Evolutionary conservation across 2,329 filamentous ascomycete species (phyloP).

Genomic region (Fonsecaea monophora): DNA sequence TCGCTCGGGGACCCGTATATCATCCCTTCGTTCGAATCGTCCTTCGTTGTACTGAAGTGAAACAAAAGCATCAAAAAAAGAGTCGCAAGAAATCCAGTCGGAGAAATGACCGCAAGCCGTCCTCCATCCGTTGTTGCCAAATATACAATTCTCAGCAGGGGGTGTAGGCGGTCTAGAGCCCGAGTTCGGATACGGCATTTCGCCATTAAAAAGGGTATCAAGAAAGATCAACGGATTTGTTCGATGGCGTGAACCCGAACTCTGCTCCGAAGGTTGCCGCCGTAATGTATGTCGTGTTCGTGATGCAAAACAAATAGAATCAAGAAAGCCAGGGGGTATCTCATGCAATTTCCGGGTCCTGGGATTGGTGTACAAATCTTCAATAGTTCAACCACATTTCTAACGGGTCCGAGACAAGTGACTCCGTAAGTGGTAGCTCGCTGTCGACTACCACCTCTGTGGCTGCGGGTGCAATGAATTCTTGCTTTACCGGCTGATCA

Average conservation of each 20-base stretch:
- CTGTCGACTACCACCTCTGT: constrained; percentile 37
- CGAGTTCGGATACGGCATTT: constrained; percentile 13
- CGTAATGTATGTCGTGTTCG: constrained; percentile 32
- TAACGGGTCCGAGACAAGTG: constrained; percentile 34
- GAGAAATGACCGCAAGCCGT: background rate
- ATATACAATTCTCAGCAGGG: constrained; percentile 4
- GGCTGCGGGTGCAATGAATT: constrained; percentile 25
- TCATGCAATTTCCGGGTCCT: constrained; percentile 34
- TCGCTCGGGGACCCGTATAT: constrained; percentile 33
- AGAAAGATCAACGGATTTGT: constrained; percentile 19
- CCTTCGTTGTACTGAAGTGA: constrained; percentile 29
- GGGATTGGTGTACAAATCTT: constrained; percentile 19
- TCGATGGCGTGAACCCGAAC: constrained; percentile 8
- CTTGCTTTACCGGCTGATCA: constrained; percentile 39
- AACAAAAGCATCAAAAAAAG: constrained; percentile 20
- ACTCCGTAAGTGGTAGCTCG: constrained; percentile 33
- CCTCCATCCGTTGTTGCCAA: constrained; percentile 10
- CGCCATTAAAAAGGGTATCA: constrained; percentile 33
- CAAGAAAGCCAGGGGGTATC: constrained; percentile 28
- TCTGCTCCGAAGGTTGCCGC: constrained; percentile 26
- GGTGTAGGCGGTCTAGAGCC: background rate
- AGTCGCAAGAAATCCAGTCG: constrained; percentile 5
- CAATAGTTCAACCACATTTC: constrained; percentile 43
- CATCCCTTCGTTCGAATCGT: constrained; percentile 35
- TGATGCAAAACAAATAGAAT: constrained; percentile 24